Evolutionary conservation across 2,329 filamentous ascomycete genomes (phyloP).

Genomic region (Colletotrichum filicis): DNA sequence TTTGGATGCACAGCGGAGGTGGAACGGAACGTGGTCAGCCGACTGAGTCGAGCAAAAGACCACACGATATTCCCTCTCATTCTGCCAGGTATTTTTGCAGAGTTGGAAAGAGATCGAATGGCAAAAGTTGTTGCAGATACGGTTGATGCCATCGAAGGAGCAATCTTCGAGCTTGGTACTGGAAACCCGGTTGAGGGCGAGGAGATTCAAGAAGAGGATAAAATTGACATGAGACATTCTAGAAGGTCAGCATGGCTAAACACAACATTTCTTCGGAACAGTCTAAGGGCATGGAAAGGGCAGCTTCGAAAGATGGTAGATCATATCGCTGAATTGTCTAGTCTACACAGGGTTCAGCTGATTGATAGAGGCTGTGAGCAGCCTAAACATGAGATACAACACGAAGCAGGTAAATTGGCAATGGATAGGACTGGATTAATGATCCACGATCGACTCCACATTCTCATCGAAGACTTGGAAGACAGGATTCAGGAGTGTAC

Average conservation of each 20-base stretch:
- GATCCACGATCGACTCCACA: conserved; percentile 36
- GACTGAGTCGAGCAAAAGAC: no score
- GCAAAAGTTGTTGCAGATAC: background rate
- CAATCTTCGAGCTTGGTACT: conserved; percentile 38
- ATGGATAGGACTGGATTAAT: conserved; percentile 18
- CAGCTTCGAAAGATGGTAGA: conserved; percentile 40
- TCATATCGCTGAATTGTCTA: conserved; percentile 29
- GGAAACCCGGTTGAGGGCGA: background rate
- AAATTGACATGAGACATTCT: conserved; percentile 8
- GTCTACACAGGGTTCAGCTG: no score
- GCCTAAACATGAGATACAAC: no score
- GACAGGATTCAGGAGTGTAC: conserved; percentile 45
- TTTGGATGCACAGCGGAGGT: no score
- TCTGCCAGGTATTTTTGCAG: no score
- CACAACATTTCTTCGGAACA: conserved; percentile 39
- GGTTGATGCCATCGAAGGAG: conserved; percentile 39
- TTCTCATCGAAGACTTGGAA: conserved; percentile 44
- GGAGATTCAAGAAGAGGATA: background rate
- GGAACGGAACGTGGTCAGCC: background rate
- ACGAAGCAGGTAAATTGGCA: no score
- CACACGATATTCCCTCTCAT: no score
- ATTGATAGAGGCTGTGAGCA: no score
- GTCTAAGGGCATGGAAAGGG: conserved; percentile 39
- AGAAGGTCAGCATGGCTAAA: conserved; percentile 39
- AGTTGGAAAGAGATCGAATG: conserved; percentile 43